Conservation (phyloP, 2,329 filamentous ascomycete genomes). For the Trichoderma koningiopsis region DNA sequence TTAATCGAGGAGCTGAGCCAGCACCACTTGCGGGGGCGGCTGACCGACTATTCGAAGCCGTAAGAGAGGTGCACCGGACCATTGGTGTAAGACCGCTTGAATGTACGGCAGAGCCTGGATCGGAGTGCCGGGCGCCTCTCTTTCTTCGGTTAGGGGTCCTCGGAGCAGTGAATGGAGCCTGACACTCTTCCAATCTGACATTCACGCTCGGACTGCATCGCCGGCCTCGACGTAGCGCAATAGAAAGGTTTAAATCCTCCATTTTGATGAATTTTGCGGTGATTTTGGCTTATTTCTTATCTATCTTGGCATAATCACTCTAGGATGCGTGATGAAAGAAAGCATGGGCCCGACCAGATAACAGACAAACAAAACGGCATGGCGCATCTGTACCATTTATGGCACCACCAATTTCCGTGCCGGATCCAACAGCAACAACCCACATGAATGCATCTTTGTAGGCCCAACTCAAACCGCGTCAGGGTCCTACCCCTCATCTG, state of each 20-base stretch:
- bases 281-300: background rate
- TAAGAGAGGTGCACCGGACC: conserved; percentile 54
- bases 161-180: conserved; percentile 27
- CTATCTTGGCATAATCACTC: background rate
- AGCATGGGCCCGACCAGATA: too few species aligned
- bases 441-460: background rate
- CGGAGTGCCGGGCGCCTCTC: conserved; percentile 61
- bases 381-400: background rate
- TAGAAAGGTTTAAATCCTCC: conserved; percentile 50
- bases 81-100: conserved; percentile 62
- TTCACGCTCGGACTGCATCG: conserved; percentile 45
- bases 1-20: conserved; percentile 29
- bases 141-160: conserved; percentile 41
- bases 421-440: background rate
- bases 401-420: background rate
- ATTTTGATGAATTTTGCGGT: conserved; percentile 32
- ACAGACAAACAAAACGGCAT: too few species aligned
- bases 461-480: conserved; percentile 2
- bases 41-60: conserved; percentile 44
- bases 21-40: conserved; percentile 44
- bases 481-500: conserved; percentile 15
- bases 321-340: background rate
- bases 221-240: conserved; percentile 58
- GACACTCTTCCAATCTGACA: conserved; percentile 28
- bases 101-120: conserved; percentile 50